phyloP scores from a whole-genome alignment of 129 eudicot species.

The Chrysanthemum lavandulifolium region DNA sequence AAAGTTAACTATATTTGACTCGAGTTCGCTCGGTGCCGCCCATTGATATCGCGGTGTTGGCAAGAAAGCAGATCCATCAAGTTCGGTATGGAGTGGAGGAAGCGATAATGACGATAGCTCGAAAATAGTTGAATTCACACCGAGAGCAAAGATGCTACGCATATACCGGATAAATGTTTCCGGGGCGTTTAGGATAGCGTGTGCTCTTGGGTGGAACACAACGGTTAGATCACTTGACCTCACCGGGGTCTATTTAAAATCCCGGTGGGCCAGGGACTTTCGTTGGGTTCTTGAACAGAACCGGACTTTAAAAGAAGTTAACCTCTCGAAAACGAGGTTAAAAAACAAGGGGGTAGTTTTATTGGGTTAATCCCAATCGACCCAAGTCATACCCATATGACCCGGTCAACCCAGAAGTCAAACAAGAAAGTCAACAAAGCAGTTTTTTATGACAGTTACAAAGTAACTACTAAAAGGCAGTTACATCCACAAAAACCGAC shows the following conservation, averaged over 20 bases:
- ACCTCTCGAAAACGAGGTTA: conserved; percentile 59
- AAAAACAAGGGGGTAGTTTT: conserved; percentile 69
- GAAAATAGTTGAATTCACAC: conserved; percentile 76
- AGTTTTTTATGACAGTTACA: too few species aligned
- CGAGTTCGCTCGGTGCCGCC: conserved; percentile 56
- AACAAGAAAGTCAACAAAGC: too few species aligned
- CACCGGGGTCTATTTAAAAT: conserved; percentile 67
- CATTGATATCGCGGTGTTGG: conserved; percentile 83
- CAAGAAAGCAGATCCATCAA: conserved; percentile 77
- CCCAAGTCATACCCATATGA: too few species aligned
- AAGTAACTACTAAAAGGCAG: too few species aligned
- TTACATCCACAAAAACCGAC: too few species aligned
- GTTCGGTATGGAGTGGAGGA: conserved; percentile 74
- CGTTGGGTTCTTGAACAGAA: conserved; percentile 89
- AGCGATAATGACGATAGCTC: conserved; percentile 32
- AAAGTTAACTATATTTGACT: conserved; percentile 69
- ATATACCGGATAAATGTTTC: conserved; percentile 53
- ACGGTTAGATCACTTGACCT: conserved; percentile 72
- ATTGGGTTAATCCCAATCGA: too few species aligned
- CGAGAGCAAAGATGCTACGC: conserved; percentile 57
- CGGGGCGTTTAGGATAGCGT: conserved; percentile 66
- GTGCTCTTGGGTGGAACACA: conserved; percentile 76
- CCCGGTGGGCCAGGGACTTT: conserved; percentile 88
- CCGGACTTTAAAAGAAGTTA: conserved; percentile 61
- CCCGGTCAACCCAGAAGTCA: too few species aligned